A percentile compares a stretch with the other conserved stretches of the same genome.
These are phyloP conservation scores for Stromatinia cepivora DNA, from an alignment of 2,329 filamentous ascomycete species.

Conservation along the genomic window DNA sequence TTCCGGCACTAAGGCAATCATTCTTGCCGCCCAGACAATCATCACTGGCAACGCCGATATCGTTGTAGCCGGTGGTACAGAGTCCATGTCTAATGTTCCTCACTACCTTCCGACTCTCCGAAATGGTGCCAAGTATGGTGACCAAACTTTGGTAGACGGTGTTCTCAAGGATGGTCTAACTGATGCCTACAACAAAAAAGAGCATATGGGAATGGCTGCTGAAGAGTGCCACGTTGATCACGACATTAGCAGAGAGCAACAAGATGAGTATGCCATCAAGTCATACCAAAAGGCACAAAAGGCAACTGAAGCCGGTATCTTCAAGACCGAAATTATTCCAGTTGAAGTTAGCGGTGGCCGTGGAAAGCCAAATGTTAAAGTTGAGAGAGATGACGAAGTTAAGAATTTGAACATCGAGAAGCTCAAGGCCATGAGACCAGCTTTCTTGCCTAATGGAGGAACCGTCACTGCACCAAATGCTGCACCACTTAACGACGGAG, in stretches of 20 bases:
- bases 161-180: conserved; percentile 93
- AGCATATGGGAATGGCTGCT: conserved; percentile 92
- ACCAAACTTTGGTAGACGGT: conserved; percentile 85
- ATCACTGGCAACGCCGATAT: conserved; percentile 92
- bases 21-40: conserved; percentile 94
- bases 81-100: conserved; percentile 98
- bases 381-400: conserved; percentile 90
- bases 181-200: conserved; percentile 86
- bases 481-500: conserved; percentile 93
- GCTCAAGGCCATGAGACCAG: conserved; percentile 80
- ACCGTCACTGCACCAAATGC: conserved; percentile 97
- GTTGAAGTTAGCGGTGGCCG: conserved; percentile 84
- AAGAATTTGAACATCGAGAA: conserved; percentile 90
- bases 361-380: conserved; percentile 79
- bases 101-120: conserved; percentile 92
- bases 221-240: conserved; percentile 91
- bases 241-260: conserved; percentile 75
- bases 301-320: conserved; percentile 77
- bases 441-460: conserved; percentile 75
- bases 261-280: conserved; percentile 94
- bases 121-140: conserved; percentile 88
- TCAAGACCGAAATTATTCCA: conserved; percentile 83
- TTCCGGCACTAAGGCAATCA: conserved; percentile 89
- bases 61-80: conserved; percentile 89
- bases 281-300: conserved; percentile 92